Conservation (phyloP, 208 protist genomes). For the Acanthamoeba rhysodes region DNA sequence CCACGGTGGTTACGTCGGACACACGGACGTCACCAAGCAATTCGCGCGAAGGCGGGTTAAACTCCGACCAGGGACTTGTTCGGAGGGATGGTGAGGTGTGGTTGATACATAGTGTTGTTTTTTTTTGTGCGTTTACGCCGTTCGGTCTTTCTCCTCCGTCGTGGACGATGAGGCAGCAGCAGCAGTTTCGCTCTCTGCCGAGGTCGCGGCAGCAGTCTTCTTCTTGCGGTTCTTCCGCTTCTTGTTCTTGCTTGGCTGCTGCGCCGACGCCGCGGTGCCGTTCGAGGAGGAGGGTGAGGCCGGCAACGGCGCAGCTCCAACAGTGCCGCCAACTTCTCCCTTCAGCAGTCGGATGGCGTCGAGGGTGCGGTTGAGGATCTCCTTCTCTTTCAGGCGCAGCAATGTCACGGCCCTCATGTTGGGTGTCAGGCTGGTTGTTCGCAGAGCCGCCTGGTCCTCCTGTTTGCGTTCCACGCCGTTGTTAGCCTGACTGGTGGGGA, state of each 20-base stretch:
- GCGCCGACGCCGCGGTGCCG: background rate
- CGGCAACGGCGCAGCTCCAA: background rate
- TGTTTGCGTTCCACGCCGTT: background rate
- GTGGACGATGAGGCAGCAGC: too few relatives aligned
- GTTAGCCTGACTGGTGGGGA: too few relatives aligned
- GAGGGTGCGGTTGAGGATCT: slow-evolving; percentile 31
- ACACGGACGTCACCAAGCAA: too few relatives aligned
- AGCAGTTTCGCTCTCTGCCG: background rate
- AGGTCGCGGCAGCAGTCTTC: background rate
- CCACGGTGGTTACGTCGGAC: too few relatives aligned
- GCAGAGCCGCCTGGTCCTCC: slow-evolving; percentile 32
- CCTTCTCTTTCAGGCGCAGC: slow-evolving; percentile 52
- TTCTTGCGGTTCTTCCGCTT: slow-evolving; percentile 45
- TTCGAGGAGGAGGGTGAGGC: background rate
- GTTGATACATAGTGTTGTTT: too few relatives aligned
- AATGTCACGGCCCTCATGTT: slow-evolving; percentile 45
- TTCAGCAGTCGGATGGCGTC: slow-evolving; percentile 36
- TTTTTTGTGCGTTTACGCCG: background rate
- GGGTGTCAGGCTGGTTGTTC: background rate
- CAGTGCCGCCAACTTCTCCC: background rate
- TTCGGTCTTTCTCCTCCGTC: background rate
- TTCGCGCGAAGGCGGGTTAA: too few relatives aligned
- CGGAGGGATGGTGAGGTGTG: too few relatives aligned
- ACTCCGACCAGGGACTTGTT: too few relatives aligned
- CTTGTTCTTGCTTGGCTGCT: slow-evolving; percentile 24